These are phyloP conservation scores for Boletus subluridellus DNA, from an alignment of 1,284 basidiomycete genomes.

Conservation along the genomic window DNA sequence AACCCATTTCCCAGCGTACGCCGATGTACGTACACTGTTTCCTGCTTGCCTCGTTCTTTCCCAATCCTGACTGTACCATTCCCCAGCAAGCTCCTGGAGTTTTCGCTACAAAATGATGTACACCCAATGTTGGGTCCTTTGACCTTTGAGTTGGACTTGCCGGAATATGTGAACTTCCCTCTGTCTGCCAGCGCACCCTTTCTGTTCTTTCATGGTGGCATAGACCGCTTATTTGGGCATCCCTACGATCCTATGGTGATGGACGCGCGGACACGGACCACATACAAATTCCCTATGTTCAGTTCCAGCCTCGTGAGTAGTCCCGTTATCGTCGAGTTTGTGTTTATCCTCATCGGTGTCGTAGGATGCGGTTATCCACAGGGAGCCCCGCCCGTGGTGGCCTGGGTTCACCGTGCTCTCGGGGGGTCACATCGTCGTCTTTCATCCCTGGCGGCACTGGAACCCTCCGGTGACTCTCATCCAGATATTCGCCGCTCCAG, in stretches of 20 bases:
- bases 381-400: constrained; percentile 3
- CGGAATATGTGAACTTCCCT: constrained; percentile 18
- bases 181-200: constrained; percentile 14
- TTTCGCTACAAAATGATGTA: constrained; percentile 15
- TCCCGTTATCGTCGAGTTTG: neutral
- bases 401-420: constrained; percentile 17
- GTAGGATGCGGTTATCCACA: constrained; percentile 2
- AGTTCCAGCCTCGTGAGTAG: constrained; percentile 18
- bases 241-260: constrained; percentile 17
- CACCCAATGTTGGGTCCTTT: constrained; percentile 16
- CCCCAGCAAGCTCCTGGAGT: constrained; percentile 24
- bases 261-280: constrained; percentile 18
- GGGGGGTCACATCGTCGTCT: constrained; percentile 17
- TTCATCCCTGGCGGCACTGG: constrained; percentile 7
- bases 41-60: neutral
- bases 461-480: constrained; percentile 15
- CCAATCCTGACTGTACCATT: constrained; percentile 1
- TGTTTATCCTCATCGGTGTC: neutral
- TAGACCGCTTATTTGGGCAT: constrained; percentile 13
- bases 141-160: constrained; percentile 20
- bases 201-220: constrained; percentile 20
- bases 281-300: constrained; percentile 20
- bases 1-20: constrained; percentile 17
- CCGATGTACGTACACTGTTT: constrained; percentile 19
- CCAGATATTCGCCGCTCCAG: constrained; percentile 18